Evolutionary conservation across 805 yeast species (phyloP).

Genomic region (Zygosaccharomyces rouxii): DNA sequence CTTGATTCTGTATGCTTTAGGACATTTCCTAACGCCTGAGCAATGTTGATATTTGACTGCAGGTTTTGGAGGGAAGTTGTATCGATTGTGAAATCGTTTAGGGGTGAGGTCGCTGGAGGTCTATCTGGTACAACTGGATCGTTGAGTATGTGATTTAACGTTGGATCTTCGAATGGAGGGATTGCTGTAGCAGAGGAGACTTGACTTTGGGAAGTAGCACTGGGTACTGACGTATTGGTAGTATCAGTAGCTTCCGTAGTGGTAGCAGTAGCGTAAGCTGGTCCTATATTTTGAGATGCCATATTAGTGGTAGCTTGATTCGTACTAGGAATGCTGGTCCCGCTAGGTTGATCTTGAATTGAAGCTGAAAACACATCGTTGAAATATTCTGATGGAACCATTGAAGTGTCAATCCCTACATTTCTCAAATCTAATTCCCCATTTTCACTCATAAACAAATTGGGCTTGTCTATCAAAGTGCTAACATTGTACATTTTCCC

Average conservation of each 20-base stretch:
- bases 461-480: conserved; percentile 31
- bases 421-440: conserved; percentile 18
- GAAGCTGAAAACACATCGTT: conserved; percentile 22
- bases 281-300: conserved; percentile 3
- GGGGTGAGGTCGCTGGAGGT: conserved; percentile 3
- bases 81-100: conserved; percentile 8
- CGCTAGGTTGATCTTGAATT: conserved; percentile 1
- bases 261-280: conserved; percentile 4
- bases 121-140: conserved; percentile 14
- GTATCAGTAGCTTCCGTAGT: background rate
- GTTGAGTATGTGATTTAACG: conserved; percentile 15
- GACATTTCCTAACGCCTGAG: conserved; percentile 31
- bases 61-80: conserved; percentile 13
- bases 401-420: conserved; percentile 18
- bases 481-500: conserved; percentile 24
- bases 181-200: conserved; percentile 7
- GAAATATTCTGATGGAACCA: conserved; percentile 24
- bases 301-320: background rate
- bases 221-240: background rate
- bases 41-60: conserved; percentile 30
- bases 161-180: conserved; percentile 18
- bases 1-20: conserved; percentile 30
- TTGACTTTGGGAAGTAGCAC: conserved; percentile 5
- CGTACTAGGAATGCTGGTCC: conserved; percentile 4
- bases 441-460: conserved; percentile 20